Evolutionary conservation across 257 asterid species (phyloP).

Genomic region (Eustoma russellianum): DNA sequence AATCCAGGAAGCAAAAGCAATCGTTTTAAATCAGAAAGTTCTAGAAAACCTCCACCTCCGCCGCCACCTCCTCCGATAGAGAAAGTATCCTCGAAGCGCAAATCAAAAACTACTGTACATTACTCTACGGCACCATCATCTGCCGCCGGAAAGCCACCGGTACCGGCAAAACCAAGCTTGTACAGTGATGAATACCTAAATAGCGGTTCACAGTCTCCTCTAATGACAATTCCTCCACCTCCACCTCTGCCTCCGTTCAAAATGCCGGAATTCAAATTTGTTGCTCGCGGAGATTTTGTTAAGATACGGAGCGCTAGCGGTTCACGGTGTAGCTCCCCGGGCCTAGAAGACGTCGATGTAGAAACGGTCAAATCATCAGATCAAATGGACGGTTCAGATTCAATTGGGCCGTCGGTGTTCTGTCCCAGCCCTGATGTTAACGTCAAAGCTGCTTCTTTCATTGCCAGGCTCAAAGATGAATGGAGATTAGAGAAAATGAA

Average conservation of each 20-base stretch:
- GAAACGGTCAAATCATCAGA: constrained; percentile 47
- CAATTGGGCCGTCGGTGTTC: constrained; percentile 40
- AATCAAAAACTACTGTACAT: not conserved
- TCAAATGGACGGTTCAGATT: constrained; percentile 33
- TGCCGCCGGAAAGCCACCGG: constrained; percentile 44
- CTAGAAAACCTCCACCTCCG: constrained; percentile 22
- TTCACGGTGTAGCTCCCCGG: constrained; percentile 72
- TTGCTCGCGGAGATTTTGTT: constrained; percentile 49
- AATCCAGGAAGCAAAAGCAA: constrained; percentile 55
- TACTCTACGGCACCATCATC: constrained; percentile 18
- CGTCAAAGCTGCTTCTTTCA: constrained; percentile 60
- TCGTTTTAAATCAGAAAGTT: constrained; percentile 26
- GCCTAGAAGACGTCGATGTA: constrained; percentile 52
- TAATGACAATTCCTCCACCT: constrained; percentile 54
- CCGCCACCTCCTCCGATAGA: constrained; percentile 17
- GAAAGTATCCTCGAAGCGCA: constrained; percentile 7
- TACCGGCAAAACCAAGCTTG: constrained; percentile 36
- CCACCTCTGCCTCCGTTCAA: constrained; percentile 69
- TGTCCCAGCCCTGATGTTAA: constrained; percentile 95
- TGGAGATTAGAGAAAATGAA: constrained; percentile 79
- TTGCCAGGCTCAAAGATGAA: constrained; percentile 60
- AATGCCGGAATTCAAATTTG: constrained; percentile 44
- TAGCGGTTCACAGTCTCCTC: constrained; percentile 58
- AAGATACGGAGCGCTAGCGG: constrained; percentile 49
- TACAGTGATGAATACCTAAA: constrained; percentile 22